Base-by-base conservation (phyloP, 202 grass and related monocot genomes). In the Carex arenaria region DNA sequence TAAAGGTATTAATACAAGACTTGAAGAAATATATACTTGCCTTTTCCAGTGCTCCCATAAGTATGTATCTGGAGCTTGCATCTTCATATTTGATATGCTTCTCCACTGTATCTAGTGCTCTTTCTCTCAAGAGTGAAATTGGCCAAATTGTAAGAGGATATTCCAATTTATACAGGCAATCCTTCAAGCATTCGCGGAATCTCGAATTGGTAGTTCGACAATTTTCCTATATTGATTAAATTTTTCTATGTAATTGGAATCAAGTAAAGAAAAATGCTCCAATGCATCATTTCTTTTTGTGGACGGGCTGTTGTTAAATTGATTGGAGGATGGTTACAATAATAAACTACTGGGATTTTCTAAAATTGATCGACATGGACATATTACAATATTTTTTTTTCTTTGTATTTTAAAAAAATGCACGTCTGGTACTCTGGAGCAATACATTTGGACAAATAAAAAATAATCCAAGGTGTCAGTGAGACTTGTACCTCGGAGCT, bases 11-110 rank as follows among this genome's bases (percentile, higher is more conserved):
- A 18, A 1, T 47, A 47, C 15, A 36, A 9, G 4, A 42, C 5
- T 42, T 42, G 6, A 42, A 42, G 40, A 1, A 13, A 32, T 3
- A 79, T 52, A 43, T 6, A 20, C 8, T 82, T 60, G 79, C 93
- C 90, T 95, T 95, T 54, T 90, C 83, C n/a, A 81, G 69, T 38
- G 84, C 72, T 68, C 88, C 90, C 28, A 90, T 80, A 60, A 79
- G 89, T 5, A 95, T 89, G 28, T 92, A 92, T 23, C 73, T 87
- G 14, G 82, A 83, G 54, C 79, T 90, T 34, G 89, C 90, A 88
- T 92, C 93, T 92, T 92, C 93, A 84, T 95, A 92, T 82, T 88
- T 87, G 55, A 92, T 65, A 84, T 92, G 89, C 12, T 90, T 36
- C 2, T 85, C 77, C 12, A 92, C 83, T 77, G 79, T 72, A 36